These are phyloP conservation scores for Tylopilus felleus DNA, from an alignment of 768 basidiomycete genomes.

Conservation along the genomic window DNA sequence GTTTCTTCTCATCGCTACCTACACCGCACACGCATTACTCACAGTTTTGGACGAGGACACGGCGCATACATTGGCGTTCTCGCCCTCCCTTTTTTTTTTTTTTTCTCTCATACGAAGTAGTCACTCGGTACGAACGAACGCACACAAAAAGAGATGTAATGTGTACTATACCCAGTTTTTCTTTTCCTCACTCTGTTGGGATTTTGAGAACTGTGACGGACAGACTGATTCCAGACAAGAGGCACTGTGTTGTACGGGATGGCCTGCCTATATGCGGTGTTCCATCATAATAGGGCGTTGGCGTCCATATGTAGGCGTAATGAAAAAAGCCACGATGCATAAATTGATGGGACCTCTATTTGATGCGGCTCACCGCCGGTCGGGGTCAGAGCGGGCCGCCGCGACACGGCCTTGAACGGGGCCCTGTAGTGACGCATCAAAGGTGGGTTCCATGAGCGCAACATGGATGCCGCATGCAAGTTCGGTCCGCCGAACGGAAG, in stretches of 20 bases:
- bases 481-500: no score
- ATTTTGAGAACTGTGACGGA: background rate
- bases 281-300: background rate
- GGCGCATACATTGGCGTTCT: background rate
- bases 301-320: background rate
- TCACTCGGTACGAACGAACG: background rate
- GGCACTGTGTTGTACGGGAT: no score
- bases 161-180: constrained; percentile 5
- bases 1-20: background rate
- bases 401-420: background rate
- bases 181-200: no score
- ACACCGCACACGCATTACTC: background rate
- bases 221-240: no score
- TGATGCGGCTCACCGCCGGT: no score
- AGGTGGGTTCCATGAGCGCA: no score
- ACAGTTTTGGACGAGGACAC: background rate
- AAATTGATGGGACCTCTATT: no score
- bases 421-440: no score
- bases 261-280: background rate
- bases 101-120: background rate
- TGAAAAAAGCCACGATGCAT: background rate
- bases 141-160: background rate
- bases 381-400: background rate
- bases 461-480: no score
- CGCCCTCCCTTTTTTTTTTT: background rate